phyloP scores from a whole-genome alignment of 2,329 filamentous ascomycete species.

The Xylariaceae sp. region DNA sequence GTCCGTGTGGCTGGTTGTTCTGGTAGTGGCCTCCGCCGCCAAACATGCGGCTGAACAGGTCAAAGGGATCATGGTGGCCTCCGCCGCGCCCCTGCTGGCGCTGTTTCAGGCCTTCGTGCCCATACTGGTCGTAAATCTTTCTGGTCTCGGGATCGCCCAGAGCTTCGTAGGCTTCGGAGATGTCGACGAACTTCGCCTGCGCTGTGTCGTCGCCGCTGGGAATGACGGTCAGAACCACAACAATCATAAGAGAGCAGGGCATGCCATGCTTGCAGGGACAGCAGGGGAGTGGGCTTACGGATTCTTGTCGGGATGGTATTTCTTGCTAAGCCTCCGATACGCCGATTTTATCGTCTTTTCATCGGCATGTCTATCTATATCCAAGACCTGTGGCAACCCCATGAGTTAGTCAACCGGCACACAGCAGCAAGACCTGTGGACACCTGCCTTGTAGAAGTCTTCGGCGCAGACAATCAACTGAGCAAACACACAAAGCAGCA shows the following conservation, averaged over 20 bases:
- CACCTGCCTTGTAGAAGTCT: conserved; percentile 72
- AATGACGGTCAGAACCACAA: conserved; percentile 4
- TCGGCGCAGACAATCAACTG: conserved; percentile 53
- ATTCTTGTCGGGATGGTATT: conserved; percentile 97
- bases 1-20: conserved; percentile 68
- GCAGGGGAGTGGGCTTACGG: conserved; percentile 52
- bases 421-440: no score
- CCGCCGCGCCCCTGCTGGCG: conserved; percentile 63
- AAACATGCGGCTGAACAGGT: conserved; percentile 95
- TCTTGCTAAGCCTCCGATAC: conserved; percentile 87
- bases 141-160: conserved; percentile 73
- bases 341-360: conserved; percentile 90
- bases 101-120: conserved; percentile 83
- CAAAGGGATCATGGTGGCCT: conserved; percentile 76
- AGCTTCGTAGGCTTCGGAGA: conserved; percentile 92
- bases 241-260: no score
- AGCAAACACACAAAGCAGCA: conserved; percentile 46
- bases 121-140: conserved; percentile 88
- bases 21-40: conserved; percentile 81
- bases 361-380: conserved; percentile 68
- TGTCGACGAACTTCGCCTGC: conserved; percentile 84
- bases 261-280: neutral
- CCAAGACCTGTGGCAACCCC: conserved; percentile 61
- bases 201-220: conserved; percentile 67
- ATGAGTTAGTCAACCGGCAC: no score